Conservation (phyloP, 2,329 filamentous ascomycete species). For the Aureobasidium sp. region DNA sequence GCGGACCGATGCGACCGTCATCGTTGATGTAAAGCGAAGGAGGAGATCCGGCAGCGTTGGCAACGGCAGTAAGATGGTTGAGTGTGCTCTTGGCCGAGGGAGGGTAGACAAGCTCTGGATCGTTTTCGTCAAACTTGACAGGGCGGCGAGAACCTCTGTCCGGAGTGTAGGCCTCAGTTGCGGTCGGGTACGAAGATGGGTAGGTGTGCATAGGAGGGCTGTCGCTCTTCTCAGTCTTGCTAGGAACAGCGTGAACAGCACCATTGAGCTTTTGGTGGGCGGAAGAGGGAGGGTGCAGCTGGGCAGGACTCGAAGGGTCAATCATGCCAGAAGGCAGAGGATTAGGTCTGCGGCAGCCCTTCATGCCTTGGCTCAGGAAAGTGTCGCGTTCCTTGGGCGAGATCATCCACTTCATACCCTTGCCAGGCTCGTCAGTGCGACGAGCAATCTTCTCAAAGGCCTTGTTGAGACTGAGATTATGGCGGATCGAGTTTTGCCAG, state of each 20-base stretch:
- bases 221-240: slow-evolving; percentile 23
- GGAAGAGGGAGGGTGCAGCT: slow-evolving; percentile 51
- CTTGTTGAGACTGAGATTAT: slow-evolving; percentile 93
- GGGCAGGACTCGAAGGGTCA: slow-evolving; percentile 25
- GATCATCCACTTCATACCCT: slow-evolving; percentile 99
- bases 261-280: slow-evolving; percentile 12
- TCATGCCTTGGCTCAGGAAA: slow-evolving; percentile 64
- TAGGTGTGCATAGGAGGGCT: slow-evolving; percentile 38
- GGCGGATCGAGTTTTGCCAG: slow-evolving; percentile 98
- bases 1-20: slow-evolving; percentile 27
- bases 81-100: slow-evolving; percentile 18
- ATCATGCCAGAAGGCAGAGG: slow-evolving; percentile 23
- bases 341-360: slow-evolving; percentile 34
- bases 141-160: slow-evolving; percentile 44
- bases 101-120: slow-evolving; percentile 21
- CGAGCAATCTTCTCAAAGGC: slow-evolving; percentile 89
- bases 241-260: slow-evolving; percentile 12
- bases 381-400: slow-evolving; percentile 77
- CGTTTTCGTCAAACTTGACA: slow-evolving; percentile 24
- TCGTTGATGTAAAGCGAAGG: slow-evolving; percentile 33
- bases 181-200: slow-evolving; percentile 37
- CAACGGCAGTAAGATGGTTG: slow-evolving; percentile 30
- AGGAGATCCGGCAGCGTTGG: slow-evolving; percentile 31
- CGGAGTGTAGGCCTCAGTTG: slow-evolving; percentile 48
- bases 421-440: slow-evolving; percentile 89